Conservation (phyloP, 1,284 basidiomycete genomes). For the Anthracocystis walkeri region DNA sequence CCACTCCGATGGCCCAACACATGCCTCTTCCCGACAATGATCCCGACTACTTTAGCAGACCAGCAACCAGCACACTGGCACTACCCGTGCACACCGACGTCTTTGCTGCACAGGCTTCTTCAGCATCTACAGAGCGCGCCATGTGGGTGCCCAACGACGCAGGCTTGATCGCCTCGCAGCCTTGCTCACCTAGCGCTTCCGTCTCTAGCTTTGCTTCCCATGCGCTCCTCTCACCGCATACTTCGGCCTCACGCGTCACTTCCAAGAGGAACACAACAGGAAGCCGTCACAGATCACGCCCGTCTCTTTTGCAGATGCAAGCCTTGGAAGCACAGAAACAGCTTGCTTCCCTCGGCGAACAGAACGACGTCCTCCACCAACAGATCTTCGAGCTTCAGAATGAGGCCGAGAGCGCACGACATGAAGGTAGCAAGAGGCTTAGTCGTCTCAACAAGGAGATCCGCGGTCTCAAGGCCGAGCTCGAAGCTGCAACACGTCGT, state of each 20-base stretch:
- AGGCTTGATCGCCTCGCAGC: conserved; percentile 40
- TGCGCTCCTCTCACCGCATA: conserved; percentile 20
- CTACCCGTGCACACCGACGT: not conserved
- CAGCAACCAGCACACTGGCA: not conserved
- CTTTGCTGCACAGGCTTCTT: not conserved
- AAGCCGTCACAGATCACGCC: conserved; percentile 34
- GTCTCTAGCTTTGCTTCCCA: conserved; percentile 39
- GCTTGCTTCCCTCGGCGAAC: conserved; percentile 53
- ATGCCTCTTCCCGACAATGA: conserved; percentile 3
- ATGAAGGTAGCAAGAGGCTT: conserved; percentile 52
- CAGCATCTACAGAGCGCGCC: not conserved
- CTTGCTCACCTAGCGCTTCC: conserved; percentile 45
- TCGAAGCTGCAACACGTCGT: conserved; percentile 55
- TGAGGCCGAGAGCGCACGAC: conserved; percentile 56
- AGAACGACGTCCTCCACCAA: conserved; percentile 58
- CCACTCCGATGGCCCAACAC: conserved; percentile 29
- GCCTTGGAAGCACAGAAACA: conserved; percentile 53
- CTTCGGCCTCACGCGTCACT: not conserved
- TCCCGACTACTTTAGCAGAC: conserved; percentile 35
- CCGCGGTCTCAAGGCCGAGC: conserved; percentile 56
- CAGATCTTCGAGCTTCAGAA: conserved; percentile 60
- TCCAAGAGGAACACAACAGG: conserved; percentile 2
- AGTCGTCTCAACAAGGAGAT: conserved; percentile 58
- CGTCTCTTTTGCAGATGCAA: conserved; percentile 35
- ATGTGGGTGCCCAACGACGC: conserved; percentile 39